Conservation (phyloP, 1,284 basidiomycete species). For the Kalmanozyma brasiliensis region DNA sequence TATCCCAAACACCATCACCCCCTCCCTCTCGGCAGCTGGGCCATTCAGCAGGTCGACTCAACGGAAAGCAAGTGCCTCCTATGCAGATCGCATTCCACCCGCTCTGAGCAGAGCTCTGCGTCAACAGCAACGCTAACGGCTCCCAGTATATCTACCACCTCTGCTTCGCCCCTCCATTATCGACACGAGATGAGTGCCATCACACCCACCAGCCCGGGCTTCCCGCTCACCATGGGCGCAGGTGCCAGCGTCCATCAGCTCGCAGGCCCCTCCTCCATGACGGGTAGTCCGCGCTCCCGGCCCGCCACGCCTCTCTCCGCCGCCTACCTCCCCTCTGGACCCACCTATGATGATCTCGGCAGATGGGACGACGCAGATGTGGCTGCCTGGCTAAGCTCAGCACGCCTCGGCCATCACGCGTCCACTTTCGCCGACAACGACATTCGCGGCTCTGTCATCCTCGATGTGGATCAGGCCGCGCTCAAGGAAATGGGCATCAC, state of each 20-base stretch:
- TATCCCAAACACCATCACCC: too few relatives aligned
- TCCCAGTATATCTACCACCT: too few relatives aligned
- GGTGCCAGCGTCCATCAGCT: slow-evolving; percentile 19
- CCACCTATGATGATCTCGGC: slow-evolving; percentile 40
- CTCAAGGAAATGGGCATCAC: slow-evolving; percentile 67
- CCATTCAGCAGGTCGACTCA: too few relatives aligned
- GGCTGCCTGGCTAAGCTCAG: slow-evolving; percentile 51
- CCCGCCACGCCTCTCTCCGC: slow-evolving; percentile 47
- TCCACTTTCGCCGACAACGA: slow-evolving; percentile 57
- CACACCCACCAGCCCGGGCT: slow-evolving; percentile 56
- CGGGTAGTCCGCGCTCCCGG: slow-evolving; percentile 40
- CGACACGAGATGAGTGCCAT: slow-evolving; percentile 33
- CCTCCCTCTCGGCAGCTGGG: too few relatives aligned
- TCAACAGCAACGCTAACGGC: too few relatives aligned
- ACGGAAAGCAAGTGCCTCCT: too few relatives aligned
- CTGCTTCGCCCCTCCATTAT: neutral
- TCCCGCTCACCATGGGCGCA: slow-evolving; percentile 49
- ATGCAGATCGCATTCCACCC: too few relatives aligned
- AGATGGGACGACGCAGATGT: slow-evolving; percentile 53
- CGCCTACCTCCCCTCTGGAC: slow-evolving; percentile 18
- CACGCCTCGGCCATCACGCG: slow-evolving; percentile 53
- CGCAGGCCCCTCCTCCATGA: slow-evolving; percentile 34
- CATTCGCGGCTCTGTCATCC: slow-evolving; percentile 60
- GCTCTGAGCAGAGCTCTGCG: too few relatives aligned
- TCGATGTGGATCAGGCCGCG: slow-evolving; percentile 60